Base-by-base conservation (phyloP, 202 grass and related monocot genomes). In the Brachypodium distachyon region DNA sequence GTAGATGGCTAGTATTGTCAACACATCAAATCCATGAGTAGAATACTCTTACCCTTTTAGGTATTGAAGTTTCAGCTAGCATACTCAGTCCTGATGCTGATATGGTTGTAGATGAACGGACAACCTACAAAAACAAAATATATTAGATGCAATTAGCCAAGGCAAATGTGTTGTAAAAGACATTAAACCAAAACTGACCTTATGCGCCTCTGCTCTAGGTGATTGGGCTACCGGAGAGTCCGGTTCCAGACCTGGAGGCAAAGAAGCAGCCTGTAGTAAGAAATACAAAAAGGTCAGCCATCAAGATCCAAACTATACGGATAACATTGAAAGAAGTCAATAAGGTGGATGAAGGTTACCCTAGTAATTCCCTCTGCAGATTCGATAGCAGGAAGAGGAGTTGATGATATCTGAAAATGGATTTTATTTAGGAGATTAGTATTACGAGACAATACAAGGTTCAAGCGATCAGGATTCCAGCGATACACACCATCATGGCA, bases 311-410 rank as follows among this genome's bases (percentile, higher is more conserved):
- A 70, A 37, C 42, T 48, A 38, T 40, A 23, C 59, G n/a, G n/a
- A n/a, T 29, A 84, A 36, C 38, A 61, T 0, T 64, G 33, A 22
- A 61, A 57, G 19, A 79, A 75, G n/a, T n/a, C n/a, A n/a, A n/a
- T n/a, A n/a, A 55, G n/a, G 58, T 73, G 29, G 39, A 74, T 12
- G 23, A 52, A 21, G 51, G 51, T 77, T 84, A 97, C 91, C 86
- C 82, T 90, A 67, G 58, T 36, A 78, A 81, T 18, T 63, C 77
- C 80, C 43, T 85, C 83, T 81, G 88, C 74, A 47, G 78, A 87
- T 87, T 97, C 94, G 67, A 93, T 86, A 72, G 88, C 75, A 29
- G 51, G 81, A 48, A 34, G 48, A 76, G 94, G 81, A 74, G 88
- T 89, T 48, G 88, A 82, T 44, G 90, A 72, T 43, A 67, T 72